phyloP scores from a whole-genome alignment of 176 grass and related monocot genomes.

The Carex cristatella region DNA sequence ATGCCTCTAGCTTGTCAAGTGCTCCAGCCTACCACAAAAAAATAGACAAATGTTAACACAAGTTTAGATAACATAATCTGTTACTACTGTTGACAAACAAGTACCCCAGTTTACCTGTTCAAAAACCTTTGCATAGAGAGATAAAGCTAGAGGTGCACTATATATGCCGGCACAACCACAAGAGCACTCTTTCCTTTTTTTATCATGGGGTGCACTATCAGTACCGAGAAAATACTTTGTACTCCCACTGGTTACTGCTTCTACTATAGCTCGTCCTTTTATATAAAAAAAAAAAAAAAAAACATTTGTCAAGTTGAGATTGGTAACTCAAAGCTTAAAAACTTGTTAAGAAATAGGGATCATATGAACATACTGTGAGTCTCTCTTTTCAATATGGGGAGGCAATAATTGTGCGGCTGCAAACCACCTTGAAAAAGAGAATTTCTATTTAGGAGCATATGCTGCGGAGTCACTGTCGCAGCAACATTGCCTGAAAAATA shows the following conservation, averaged over 20 bases:
- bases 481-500: constrained; percentile 54
- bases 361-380: constrained; percentile 59
- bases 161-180: constrained; percentile 96
- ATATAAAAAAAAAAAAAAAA: neutral
- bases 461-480: constrained; percentile 93
- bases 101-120: constrained; percentile 57
- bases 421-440: constrained; percentile 91
- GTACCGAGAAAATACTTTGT: constrained; percentile 80
- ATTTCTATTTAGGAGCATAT: constrained; percentile 89
- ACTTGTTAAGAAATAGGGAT: neutral
- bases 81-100: neutral
- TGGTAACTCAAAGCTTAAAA: neutral
- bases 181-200: constrained; percentile 71
- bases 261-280: constrained; percentile 75
- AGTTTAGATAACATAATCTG: neutral
- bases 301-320: neutral
- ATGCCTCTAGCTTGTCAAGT: constrained; percentile 79
- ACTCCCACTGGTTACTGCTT: constrained; percentile 87
- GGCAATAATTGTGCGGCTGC: constrained; percentile 90
- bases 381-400: constrained; percentile 91
- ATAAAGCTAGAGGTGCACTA: constrained; percentile 70
- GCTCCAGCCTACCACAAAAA: constrained; percentile 60
- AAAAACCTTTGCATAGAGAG: constrained; percentile 89
- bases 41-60: neutral
- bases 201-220: constrained; percentile 86